Evolutionary conservation across 225 moss, liverwort and hornwort species (phyloP).

Genomic region (Marchantia polymorpha): DNA sequence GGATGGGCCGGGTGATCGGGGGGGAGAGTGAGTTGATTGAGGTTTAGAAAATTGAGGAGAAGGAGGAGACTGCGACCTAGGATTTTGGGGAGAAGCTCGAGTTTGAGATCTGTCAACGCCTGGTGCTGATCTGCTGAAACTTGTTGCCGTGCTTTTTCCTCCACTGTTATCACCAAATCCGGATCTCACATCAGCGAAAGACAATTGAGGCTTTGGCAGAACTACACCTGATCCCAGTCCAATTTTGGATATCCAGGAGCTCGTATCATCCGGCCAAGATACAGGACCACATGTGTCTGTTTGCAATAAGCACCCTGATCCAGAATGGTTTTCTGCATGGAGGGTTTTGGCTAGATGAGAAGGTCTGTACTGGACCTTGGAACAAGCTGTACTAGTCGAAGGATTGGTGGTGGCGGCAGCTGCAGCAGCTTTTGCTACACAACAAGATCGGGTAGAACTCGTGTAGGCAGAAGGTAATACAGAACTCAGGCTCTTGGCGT

Average conservation of each 20-base stretch:
- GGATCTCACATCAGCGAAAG: constrained; percentile 36
- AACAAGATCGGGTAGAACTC: constrained; percentile 35
- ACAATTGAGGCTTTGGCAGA: constrained; percentile 44
- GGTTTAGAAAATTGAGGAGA: constrained; percentile 9
- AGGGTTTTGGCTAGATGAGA: constrained; percentile 33
- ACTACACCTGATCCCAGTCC: constrained; percentile 34
- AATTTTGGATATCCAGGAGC: constrained; percentile 50
- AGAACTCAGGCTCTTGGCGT: constrained; percentile 23
- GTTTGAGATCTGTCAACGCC: constrained; percentile 25
- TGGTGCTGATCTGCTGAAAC: constrained; percentile 24
- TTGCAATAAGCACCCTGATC: constrained; percentile 36
- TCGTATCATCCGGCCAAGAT: constrained; percentile 47
- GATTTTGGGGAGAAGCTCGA: constrained; percentile 31
- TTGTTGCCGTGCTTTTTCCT: constrained; percentile 31
- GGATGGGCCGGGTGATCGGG: constrained; percentile 29
- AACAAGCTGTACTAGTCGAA: constrained; percentile 34
- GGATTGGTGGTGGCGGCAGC: constrained; percentile 20
- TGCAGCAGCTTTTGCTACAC: constrained; percentile 39
- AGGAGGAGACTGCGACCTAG: constrained; percentile 26
- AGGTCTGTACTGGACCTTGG: constrained; percentile 48
- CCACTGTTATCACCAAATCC: constrained; percentile 25
- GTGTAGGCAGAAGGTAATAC: constrained; percentile 37
- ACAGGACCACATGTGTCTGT: constrained; percentile 32
- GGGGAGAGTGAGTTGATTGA: not conserved
- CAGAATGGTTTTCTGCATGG: constrained; percentile 9